These are phyloP conservation scores for Leishmania tarentolae DNA, from an alignment of 208 protist genomes.

Conservation along the genomic window DNA sequence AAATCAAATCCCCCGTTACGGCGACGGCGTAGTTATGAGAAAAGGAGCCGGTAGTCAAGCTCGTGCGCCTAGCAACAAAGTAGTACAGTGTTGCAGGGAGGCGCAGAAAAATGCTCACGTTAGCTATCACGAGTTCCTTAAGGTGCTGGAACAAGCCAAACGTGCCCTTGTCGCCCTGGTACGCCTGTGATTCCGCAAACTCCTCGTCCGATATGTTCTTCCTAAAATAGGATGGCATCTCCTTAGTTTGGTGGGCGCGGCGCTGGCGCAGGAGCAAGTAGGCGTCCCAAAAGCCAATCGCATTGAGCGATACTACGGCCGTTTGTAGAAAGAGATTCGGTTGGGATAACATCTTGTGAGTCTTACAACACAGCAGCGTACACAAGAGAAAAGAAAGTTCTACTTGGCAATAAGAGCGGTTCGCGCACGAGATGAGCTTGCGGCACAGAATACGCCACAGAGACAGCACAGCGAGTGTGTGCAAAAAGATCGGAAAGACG, in stretches of 20 bases:
- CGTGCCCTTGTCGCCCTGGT: constrained; percentile 35
- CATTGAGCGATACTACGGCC: constrained; percentile 47
- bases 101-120: constrained; percentile 38
- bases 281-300: constrained; percentile 50
- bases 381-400: not conserved
- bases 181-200: constrained; percentile 48
- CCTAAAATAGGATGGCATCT: constrained; percentile 31
- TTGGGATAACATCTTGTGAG: constrained; percentile 6
- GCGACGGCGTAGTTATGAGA: constrained; percentile 55
- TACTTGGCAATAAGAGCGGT: not conserved
- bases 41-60: constrained; percentile 47
- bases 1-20: constrained; percentile 38
- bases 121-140: constrained; percentile 39
- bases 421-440: not conserved
- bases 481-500: constrained; percentile 3
- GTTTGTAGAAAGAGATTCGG: constrained; percentile 36
- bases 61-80: constrained; percentile 15
- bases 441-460: not conserved
- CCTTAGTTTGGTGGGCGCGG: constrained; percentile 23
- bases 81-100: constrained; percentile 50
- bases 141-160: constrained; percentile 40
- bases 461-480: not conserved
- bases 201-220: constrained; percentile 41
- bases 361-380: not conserved
- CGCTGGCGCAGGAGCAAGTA: constrained; percentile 60